Evolutionary conservation across 2,329 filamentous ascomycete genomes (phyloP), one percentile per base, ranked within the genome.

Genomic region (Alternaria viburni): DNA sequence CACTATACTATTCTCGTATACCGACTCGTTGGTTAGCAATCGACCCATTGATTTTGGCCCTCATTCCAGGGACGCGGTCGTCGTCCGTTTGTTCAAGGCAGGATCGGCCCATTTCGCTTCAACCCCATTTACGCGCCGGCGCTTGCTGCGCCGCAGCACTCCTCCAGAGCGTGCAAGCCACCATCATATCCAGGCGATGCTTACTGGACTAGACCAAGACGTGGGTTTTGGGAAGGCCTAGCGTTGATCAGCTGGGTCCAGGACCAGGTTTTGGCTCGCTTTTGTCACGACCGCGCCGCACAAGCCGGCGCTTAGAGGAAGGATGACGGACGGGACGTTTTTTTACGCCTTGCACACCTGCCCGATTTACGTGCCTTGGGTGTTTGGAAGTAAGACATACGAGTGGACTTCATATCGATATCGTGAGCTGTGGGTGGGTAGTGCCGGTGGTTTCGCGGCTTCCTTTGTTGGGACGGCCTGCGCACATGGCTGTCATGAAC

Each of bases 11-110:
- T 21, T 47, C 28, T 50, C 52, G 54, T 46, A 21, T 50, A 41
- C 30, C 17, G 43, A 30, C 30, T 64, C 25, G 49, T 41, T 50
- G 50, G 32, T 54, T 30, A 32, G 23, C 25, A 36, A 55, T 54
- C 15, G 28, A 32, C 45, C 47, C 55, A 54, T 30, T 64, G 26
- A 44, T 51, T 66, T 64, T 45, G 54, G 61, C 58, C 64, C 64
- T 64, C 55, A 19, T 23, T 49, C 30, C 58, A 57, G 49, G 46
- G 59, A 8, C 36, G 26, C 43, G 51, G 51, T 64, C 50, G 57
- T 52, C 49, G 49, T 23, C 26, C 30, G 19, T 30, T 52, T 52
- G 28, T 49, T 32, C 50, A 66, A 64, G 64, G 61, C 61, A 66
- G 32, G 49, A 23, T 52, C 26, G 28, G 23, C 25, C 52, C 59